Evolutionary conservation across 2,329 filamentous ascomycete genomes (phyloP), one percentile per base, ranked within the genome.

Genomic region (Didymella keratinophila): DNA sequence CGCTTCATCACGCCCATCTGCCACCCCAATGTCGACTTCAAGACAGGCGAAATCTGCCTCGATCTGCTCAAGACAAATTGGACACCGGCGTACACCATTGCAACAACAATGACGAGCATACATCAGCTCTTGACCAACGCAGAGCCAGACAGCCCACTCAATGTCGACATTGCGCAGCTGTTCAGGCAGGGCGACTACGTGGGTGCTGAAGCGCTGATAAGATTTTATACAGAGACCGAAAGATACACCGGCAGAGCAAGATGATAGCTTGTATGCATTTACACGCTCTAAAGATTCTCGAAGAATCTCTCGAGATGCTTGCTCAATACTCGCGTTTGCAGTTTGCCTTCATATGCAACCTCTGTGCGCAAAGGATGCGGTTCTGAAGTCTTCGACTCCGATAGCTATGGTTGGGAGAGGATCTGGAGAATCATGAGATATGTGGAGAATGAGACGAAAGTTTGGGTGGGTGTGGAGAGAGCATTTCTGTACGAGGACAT

Each of bases 21-120:
- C 65, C 75, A 76, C 56, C 71, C 73, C 0, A 81, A 82, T 51
- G 81, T 62, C 69, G 73, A 76, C 55, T 76, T 76, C 68, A 70
- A 83, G 67, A 93, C 87, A 2, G 95, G 95, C 67, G 93, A 97
- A 78, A 95, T 99, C 73, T 99, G 95, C 77, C 86, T 98, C 27
- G 95, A 97, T 73, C 84, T 98, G 62, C 83, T 99, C 49, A 87
- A 86, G 60, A 82, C 80, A 0, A 84, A 85, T 18, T 98, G 94
- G 94, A 90, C 91, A 58, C 91, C 93, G 1, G 88, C 92, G 18
- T 95, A 97, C 77, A 93, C 89, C 39, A 84, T 98, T 20, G 84
- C 89, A 34, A 86, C 89, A 70, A 90, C 89, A 61, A 80, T 94
- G 70, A 88, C 90, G 68, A 87, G 87, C 45, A 84, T 94, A 63